Evolutionary conservation across 1,284 basidiomycete genomes (phyloP), one percentile per base, ranked within the genome.

Genomic region (Phaffia rhodozyma): DNA sequence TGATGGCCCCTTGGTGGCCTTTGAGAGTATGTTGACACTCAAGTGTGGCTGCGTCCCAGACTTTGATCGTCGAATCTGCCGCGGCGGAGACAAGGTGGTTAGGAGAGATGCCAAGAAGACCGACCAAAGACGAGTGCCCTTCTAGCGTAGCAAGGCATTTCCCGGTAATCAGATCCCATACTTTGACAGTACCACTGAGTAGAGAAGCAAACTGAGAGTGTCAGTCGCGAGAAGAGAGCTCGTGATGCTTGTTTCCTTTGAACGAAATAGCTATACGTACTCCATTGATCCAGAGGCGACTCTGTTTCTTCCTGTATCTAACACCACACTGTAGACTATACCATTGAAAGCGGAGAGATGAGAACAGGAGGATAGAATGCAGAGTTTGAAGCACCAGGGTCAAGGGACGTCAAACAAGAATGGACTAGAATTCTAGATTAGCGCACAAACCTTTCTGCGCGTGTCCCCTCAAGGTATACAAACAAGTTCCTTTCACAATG

Each of bases 261-360:
- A 11, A 34, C 7, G 5, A 27, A 5, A 50, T 2, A 11, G 18
- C n/a, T 20, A 25, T 9, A 65, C 58, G 48, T 27, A 62, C 64
- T 96, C 92, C 91, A 96, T 93, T 1, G 92, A 96, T 5, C 92
- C 92, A 0, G 92, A 96, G 67, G 88, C 90, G 43, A 89, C 90
- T 71, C 91, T 86, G 67, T 89, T 85, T 23, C 91, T 86, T 56
- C 81, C 78, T 64, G 85, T 81, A 76, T 96, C 89, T 63, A 93
- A 82, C 47, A 93, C 86, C 66, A 93, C 88, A 71, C 87, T 90
- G 77, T 93, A 93, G 11, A 93, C 91, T 92, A 72, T 65, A 50
- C 11, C 38, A 27, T 4, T n/a, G 32, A 13, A 5, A 21, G 48
- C 4, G 13, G 27, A n/a, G 27, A 6, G 13, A 13, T 6, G 3